Conservation (phyloP, 306 rosid genomes). For the Vigna mungo region DNA sequence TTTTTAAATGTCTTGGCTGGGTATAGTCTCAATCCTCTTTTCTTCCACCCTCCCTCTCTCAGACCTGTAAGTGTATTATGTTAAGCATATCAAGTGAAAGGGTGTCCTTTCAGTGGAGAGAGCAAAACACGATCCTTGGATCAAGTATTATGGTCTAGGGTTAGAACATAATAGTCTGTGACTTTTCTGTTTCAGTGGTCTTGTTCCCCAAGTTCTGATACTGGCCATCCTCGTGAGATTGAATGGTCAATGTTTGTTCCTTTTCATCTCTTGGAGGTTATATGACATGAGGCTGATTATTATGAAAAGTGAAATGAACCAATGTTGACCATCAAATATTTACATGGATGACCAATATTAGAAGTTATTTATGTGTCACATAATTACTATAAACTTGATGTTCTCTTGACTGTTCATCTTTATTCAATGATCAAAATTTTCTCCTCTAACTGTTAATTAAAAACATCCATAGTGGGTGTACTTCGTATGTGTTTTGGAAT, state of each 20-base stretch:
- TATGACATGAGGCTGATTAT: neutral
- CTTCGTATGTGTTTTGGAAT: neutral
- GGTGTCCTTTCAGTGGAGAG: neutral
- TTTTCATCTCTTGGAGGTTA: neutral
- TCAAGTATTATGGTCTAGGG: conserved; percentile 19
- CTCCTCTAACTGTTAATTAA: neutral
- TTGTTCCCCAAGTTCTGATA: neutral
- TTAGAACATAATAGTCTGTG: neutral
- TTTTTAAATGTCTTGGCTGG: conserved; percentile 81
- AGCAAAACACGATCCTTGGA: neutral
- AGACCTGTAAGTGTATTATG: neutral
- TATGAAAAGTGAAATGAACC: neutral
- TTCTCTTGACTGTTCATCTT: conserved; percentile 9
- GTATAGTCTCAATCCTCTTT: conserved; percentile 51
- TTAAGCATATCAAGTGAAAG: neutral
- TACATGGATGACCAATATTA: neutral
- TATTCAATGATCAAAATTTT: neutral
- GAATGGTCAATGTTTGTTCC: conserved; percentile 16
- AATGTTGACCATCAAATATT: neutral
- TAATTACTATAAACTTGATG: neutral
- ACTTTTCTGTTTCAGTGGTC: neutral
- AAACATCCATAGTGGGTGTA: neutral
- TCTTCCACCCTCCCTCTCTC: neutral
- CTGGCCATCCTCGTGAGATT: neutral
- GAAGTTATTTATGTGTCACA: neutral